phyloP scores from a whole-genome alignment of 176 grass and related monocot genomes.

The Carex littledalei region DNA sequence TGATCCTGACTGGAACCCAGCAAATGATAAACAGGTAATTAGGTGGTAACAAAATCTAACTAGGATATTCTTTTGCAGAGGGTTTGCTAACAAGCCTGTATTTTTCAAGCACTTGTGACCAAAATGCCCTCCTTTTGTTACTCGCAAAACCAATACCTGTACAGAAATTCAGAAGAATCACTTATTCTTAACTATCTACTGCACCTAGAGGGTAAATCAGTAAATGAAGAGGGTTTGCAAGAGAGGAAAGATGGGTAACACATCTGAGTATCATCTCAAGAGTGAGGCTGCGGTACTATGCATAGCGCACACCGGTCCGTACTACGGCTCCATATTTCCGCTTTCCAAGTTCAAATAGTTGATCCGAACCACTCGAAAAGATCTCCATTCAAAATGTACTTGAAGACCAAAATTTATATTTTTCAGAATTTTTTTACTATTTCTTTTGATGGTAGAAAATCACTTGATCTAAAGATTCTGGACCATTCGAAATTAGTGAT shows the following conservation, averaged over 20 bases:
- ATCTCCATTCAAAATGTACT: no score
- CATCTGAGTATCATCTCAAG: neutral
- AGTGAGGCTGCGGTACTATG: no score
- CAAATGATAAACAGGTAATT: conserved; percentile 95
- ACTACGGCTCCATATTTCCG: no score
- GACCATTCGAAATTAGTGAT: no score
- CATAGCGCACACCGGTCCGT: no score
- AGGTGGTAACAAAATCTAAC: conserved; percentile 7
- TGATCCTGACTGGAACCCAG: conserved; percentile 99
- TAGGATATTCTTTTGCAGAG: conserved; percentile 15
- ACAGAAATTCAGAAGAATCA: neutral
- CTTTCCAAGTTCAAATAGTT: no score
- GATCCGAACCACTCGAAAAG: no score
- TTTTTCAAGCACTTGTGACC: neutral
- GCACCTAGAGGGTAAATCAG: neutral
- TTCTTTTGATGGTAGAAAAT: no score
- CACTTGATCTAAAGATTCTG: no score
- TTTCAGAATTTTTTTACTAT: no score
- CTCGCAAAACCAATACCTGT: neutral
- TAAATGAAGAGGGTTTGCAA: neutral
- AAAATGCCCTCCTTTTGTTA: neutral
- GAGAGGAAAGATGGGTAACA: neutral
- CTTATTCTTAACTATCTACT: neutral
- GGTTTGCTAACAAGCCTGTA: conserved; percentile 11
- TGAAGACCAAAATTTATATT: no score